phyloP scores from a whole-genome alignment of 768 basidiomycete genomes.

The Pleurotus platypus region DNA sequence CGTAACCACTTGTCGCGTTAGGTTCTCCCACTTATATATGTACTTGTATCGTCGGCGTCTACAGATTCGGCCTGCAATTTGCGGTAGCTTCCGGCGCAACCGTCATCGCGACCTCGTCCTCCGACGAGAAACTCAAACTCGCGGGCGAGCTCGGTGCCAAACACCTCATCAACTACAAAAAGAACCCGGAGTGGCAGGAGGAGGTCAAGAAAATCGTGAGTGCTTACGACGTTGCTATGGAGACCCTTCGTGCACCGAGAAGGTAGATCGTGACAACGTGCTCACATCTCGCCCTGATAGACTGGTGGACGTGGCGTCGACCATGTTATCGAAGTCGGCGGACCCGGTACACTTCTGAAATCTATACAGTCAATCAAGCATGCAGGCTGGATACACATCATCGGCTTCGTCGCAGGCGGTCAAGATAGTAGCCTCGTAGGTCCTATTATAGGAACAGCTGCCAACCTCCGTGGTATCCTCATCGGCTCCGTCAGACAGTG shows the following conservation, averaged over 20 bases:
- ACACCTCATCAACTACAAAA: constrained; percentile 61
- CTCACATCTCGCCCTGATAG: constrained; percentile 15
- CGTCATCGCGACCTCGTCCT: constrained; percentile 66
- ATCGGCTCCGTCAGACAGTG: constrained; percentile 56
- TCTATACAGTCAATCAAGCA: constrained; percentile 34
- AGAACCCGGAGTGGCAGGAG: constrained; percentile 53
- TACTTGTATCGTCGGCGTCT: background rate
- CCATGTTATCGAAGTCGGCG: constrained; percentile 32
- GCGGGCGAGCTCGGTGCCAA: constrained; percentile 49
- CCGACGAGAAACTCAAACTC: constrained; percentile 56
- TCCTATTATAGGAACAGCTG: constrained; percentile 31
- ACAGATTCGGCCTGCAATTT: constrained; percentile 54
- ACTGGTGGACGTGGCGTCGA: constrained; percentile 36
- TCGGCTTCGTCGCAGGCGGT: constrained; percentile 43
- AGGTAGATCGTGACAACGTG: too few relatives aligned
- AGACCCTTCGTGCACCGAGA: too few relatives aligned
- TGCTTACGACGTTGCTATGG: background rate
- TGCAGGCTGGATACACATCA: constrained; percentile 43
- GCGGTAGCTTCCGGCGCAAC: constrained; percentile 60
- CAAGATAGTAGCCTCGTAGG: constrained; percentile 25
- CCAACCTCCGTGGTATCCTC: constrained; percentile 47
- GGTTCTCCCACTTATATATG: too few relatives aligned
- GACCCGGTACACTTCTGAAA: constrained; percentile 38
- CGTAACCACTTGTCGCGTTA: background rate
- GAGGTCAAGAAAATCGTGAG: constrained; percentile 42